A percentile compares a stretch with the other conserved stretches of the same genome.
Conservation (phyloP, 1,139 yeast species). For the Blastobotrys illinoisensis region DNA sequence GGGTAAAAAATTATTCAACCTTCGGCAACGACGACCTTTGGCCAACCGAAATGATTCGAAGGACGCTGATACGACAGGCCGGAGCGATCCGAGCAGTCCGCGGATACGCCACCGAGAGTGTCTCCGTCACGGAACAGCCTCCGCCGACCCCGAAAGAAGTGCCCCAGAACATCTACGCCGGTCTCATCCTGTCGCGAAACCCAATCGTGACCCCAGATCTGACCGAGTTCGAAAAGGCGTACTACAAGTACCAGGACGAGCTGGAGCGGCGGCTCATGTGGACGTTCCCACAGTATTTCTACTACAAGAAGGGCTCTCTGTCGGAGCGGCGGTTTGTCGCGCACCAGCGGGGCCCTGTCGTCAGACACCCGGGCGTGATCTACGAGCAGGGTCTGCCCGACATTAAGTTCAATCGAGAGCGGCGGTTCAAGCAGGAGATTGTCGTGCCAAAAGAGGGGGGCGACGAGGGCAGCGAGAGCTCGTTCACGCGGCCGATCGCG, state of each 20-base stretch:
- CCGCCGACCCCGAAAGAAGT: conserved; percentile 7
- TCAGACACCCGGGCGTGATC: conserved; percentile 67
- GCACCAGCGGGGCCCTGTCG: conserved; percentile 70
- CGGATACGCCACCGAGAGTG: background rate
- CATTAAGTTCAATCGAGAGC: conserved; percentile 79
- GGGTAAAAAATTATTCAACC: background rate
- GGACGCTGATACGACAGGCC: background rate
- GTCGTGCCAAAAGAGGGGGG: conserved; percentile 57
- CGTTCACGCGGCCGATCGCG: conserved; percentile 60
- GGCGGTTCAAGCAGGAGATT: conserved; percentile 73
- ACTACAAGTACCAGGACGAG: conserved; percentile 78
- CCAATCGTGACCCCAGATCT: conserved; percentile 81
- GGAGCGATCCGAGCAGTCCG: background rate
- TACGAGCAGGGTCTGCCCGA: conserved; percentile 84
- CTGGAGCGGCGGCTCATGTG: conserved; percentile 89
- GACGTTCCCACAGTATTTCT: conserved; percentile 94
- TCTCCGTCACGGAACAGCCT: background rate
- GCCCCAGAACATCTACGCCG: conserved; percentile 28
- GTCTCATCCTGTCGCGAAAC: conserved; percentile 63
- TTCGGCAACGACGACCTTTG: background rate
- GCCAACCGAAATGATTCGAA: background rate
- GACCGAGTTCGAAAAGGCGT: conserved; percentile 65
- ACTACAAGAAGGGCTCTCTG: conserved; percentile 84
- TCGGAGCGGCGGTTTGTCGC: conserved; percentile 77
- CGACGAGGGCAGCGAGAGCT: conserved; percentile 36